Conservation (phyloP, 495 filamentous ascomycete species). For the Cercophora sp. region DNA sequence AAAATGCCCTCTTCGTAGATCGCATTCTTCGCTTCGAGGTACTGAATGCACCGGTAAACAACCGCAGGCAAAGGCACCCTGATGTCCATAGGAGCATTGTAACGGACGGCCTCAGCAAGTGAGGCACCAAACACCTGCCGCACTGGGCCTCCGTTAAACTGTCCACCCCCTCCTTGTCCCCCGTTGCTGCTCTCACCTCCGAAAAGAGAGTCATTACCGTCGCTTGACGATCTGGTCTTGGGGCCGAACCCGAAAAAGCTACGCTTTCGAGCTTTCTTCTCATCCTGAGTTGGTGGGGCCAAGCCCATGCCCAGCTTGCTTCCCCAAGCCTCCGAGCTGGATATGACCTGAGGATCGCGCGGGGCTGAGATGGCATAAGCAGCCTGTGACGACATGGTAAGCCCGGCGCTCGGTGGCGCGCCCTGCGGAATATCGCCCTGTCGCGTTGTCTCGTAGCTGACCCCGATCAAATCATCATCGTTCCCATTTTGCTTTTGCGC, state of each 20-base stretch:
- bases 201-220: conserved; percentile 46
- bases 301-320: conserved; percentile 53
- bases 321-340: conserved; percentile 83
- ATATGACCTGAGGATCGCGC: conserved; percentile 79
- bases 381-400: conserved; percentile 32
- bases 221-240: conserved; percentile 46
- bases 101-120: conserved; percentile 80
- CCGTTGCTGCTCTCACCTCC: conserved; percentile 27
- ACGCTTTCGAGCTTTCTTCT: conserved; percentile 79
- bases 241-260: conserved; percentile 90
- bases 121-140: conserved; percentile 83
- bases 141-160: conserved; percentile 53
- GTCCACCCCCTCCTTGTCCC: conserved; percentile 20
- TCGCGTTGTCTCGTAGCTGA: conserved; percentile 81
- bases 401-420: conserved; percentile 20
- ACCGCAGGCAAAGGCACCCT: conserved; percentile 81
- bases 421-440: conserved; percentile 55
- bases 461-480: conserved; percentile 61
- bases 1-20: conserved; percentile 92
- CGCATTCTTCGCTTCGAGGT: conserved; percentile 79
- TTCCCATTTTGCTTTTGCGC: conserved; percentile 25
- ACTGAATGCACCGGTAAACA: conserved; percentile 94
- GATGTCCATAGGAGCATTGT: conserved; percentile 66
- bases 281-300: conserved; percentile 56
- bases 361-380: conserved; percentile 76